phyloP scores from a whole-genome alignment of 345 rosid genomes.

The Populus tremula region DNA sequence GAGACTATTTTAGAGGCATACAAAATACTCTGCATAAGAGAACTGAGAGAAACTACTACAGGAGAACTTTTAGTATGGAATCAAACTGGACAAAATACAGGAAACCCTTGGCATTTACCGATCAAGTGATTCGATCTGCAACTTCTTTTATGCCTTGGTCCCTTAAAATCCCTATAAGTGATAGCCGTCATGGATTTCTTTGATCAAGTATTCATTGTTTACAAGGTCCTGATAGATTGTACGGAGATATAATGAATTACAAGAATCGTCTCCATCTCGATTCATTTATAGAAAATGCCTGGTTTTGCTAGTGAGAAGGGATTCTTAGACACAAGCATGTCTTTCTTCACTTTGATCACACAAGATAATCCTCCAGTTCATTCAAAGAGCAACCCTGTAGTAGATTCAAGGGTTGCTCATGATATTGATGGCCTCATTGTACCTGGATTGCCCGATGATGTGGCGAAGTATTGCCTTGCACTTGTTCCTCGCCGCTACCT shows the following conservation, averaged over 20 bases:
- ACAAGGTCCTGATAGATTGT: conserved; percentile 27
- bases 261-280: conserved; percentile 24
- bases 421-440: conserved; percentile 45
- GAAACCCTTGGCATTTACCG: conserved; percentile 48
- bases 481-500: conserved; percentile 70
- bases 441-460: conserved; percentile 90
- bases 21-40: conserved; percentile 24
- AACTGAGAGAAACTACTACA: conserved; percentile 20
- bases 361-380: conserved; percentile 21
- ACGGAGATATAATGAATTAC: conserved; percentile 26
- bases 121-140: conserved; percentile 60
- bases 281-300: conserved; percentile 38
- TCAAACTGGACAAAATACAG: conserved; percentile 52
- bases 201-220: conserved; percentile 26
- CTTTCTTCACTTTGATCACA: conserved; percentile 25
- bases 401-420: conserved; percentile 34
- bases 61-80: conserved; percentile 66
- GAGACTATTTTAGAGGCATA: conserved; percentile 30
- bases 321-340: conserved; percentile 17
- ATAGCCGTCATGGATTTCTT: conserved; percentile 73
- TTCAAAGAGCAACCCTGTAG: conserved; percentile 36
- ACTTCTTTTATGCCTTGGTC: conserved; percentile 74
- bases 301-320: conserved; percentile 49
- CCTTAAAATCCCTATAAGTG: conserved; percentile 77
- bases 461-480: conserved; percentile 75